Conservation (phyloP, 768 basidiomycete species). For the Kwoniella sp. region DNA sequence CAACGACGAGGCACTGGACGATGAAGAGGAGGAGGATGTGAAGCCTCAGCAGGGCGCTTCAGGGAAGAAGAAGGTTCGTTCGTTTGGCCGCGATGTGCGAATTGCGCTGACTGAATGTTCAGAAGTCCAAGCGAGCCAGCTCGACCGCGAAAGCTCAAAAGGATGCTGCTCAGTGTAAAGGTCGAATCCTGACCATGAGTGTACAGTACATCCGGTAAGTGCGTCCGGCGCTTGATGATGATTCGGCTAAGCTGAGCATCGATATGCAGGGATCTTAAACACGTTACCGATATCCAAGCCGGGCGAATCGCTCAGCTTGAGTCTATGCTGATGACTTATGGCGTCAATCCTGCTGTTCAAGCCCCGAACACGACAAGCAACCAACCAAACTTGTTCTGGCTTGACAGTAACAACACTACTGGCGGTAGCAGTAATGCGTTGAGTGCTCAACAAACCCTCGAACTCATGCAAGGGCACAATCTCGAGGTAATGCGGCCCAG, state of each 20-base stretch:
- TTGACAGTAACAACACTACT: neutral
- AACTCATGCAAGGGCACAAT: constrained; percentile 3
- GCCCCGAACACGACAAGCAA: neutral
- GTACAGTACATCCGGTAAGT: constrained; percentile 41
- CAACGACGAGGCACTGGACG: constrained; percentile 24
- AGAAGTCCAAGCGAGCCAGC: constrained; percentile 30
- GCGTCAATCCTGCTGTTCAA: constrained; percentile 16
- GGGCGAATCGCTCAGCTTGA: constrained; percentile 36
- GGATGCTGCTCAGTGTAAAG: constrained; percentile 38
- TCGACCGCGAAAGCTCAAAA: constrained; percentile 26
- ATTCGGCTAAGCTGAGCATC: constrained; percentile 2
- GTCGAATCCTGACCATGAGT: constrained; percentile 32
- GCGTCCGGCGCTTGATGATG: neutral
- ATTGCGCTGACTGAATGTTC: neutral
- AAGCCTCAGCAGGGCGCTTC: constrained; percentile 8
- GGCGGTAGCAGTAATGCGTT: neutral
- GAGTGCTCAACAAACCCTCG: constrained; percentile 5
- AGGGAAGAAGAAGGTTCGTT: constrained; percentile 31
- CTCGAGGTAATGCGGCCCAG: constrained; percentile 31
- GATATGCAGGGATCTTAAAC: constrained; percentile 26
- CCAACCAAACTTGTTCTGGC: constrained; percentile 12
- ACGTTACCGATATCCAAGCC: constrained; percentile 23
- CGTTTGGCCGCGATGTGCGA: neutral
- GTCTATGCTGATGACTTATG: constrained; percentile 13
- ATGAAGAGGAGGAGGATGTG: constrained; percentile 22